Percentiles rank a stretch among this genome's conserved stretches.
Conservation (phyloP, 257 asterid genomes). For the Ballota nigra region DNA sequence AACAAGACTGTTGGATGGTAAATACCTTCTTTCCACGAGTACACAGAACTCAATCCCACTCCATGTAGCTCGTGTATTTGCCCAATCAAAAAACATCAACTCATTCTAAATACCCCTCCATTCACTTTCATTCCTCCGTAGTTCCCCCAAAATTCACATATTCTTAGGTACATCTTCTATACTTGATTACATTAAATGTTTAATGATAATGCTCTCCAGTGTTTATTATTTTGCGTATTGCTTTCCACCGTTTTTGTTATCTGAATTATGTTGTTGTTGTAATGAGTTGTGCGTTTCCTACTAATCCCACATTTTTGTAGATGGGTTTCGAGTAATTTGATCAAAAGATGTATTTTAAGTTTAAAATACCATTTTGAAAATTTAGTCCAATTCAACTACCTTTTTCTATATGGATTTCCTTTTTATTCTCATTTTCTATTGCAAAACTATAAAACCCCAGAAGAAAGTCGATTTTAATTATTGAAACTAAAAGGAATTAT, state of each 20-base stretch:
- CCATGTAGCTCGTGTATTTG: neutral
- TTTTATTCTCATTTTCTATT: too few relatives aligned
- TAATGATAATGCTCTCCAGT: neutral
- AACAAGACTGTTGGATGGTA: slow-evolving; percentile 98
- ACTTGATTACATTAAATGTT: neutral
- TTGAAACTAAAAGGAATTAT: too few relatives aligned
- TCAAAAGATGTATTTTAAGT: slow-evolving; percentile 1
- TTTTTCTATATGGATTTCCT: too few relatives aligned
- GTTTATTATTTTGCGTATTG: neutral
- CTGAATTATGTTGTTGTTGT: slow-evolving; percentile 2
- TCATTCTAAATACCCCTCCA: slow-evolving; percentile 39
- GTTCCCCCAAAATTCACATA: slow-evolving; percentile 1
- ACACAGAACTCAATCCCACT: neutral
- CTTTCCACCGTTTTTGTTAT: neutral
- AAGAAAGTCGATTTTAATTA: too few relatives aligned
- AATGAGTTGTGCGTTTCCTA: neutral
- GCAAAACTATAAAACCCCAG: too few relatives aligned
- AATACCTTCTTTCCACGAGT: slow-evolving; percentile 20
- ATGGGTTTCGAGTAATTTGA: slow-evolving; percentile 18
- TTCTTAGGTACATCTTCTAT: slow-evolving; percentile 30
- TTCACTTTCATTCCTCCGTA: neutral
- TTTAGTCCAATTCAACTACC: too few relatives aligned
- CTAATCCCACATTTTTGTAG: neutral
- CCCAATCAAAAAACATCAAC: slow-evolving; percentile 54
- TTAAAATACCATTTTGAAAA: too few relatives aligned